Conservation (phyloP, 2,329 filamentous ascomycete species). For the Chaetothyriales sp. region DNA sequence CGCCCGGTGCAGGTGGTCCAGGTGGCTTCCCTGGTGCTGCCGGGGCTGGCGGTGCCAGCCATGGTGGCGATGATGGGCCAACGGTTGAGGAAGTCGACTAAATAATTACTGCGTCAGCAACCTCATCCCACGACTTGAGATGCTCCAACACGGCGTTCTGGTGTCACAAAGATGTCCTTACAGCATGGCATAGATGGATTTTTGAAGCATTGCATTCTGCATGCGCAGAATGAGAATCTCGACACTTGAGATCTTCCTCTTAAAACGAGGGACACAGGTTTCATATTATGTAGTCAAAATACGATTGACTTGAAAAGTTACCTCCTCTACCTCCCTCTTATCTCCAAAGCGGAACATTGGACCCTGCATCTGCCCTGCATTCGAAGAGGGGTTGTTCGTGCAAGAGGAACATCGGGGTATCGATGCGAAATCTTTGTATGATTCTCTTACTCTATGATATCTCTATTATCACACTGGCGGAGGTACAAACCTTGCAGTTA, state of each 20-base stretch:
- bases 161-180: not conserved
- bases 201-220: not conserved
- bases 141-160: not conserved
- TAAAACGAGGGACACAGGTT: not conserved
- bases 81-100: slow-evolving; percentile 54
- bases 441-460: too few species aligned
- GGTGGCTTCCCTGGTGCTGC: slow-evolving; percentile 27
- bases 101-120: slow-evolving; percentile 22
- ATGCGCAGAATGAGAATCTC: not conserved
- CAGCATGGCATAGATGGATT: not conserved
- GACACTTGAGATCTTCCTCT: not conserved
- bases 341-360: too few species aligned
- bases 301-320: not conserved
- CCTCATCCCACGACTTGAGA: not conserved
- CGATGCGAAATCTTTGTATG: too few species aligned
- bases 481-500: slow-evolving; percentile 11
- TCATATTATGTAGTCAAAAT: not conserved
- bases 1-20: slow-evolving; percentile 32
- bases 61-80: slow-evolving; percentile 46
- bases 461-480: too few species aligned
- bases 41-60: slow-evolving; percentile 37
- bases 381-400: too few species aligned
- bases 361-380: too few species aligned
- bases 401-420: too few species aligned
- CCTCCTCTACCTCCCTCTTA: not conserved